phyloP scores from a whole-genome alignment of 805 yeast species.

The Lipomyces kockii region DNA sequence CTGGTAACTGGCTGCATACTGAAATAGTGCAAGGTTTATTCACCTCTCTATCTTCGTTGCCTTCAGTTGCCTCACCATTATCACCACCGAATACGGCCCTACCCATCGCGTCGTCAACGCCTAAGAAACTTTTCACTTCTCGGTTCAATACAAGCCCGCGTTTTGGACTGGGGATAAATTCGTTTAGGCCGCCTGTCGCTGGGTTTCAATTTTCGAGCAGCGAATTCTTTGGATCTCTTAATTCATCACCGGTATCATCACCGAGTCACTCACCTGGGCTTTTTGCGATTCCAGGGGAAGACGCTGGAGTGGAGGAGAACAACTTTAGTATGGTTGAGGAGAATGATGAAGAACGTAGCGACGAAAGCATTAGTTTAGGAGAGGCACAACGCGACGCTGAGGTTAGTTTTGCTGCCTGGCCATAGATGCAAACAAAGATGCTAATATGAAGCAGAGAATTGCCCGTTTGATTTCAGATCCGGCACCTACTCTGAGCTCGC shows the following conservation, averaged over 20 bases:
- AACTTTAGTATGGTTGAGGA: background rate
- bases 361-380: background rate
- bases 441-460: background rate
- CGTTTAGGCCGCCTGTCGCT: background rate
- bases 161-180: slow-evolving; percentile 6
- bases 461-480: background rate
- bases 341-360: background rate
- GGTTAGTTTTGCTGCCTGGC: background rate
- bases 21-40: background rate
- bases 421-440: background rate
- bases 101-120: background rate
- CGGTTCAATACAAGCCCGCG: slow-evolving; percentile 4
- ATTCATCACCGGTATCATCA: background rate
- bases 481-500: background rate
- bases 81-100: background rate
- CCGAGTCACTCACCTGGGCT: background rate
- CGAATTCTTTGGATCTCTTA: background rate
- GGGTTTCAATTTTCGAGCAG: background rate
- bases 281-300: background rate
- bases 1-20: background rate
- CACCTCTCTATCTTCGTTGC: background rate
- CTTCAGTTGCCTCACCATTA: background rate
- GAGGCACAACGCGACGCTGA: background rate
- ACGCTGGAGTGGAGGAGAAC: background rate
- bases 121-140: background rate